Percentiles rank a stretch among this genome's conserved stretches.
phyloP scores from a whole-genome alignment of 176 grass and related monocot species.

The Avena eriantha region DNA sequence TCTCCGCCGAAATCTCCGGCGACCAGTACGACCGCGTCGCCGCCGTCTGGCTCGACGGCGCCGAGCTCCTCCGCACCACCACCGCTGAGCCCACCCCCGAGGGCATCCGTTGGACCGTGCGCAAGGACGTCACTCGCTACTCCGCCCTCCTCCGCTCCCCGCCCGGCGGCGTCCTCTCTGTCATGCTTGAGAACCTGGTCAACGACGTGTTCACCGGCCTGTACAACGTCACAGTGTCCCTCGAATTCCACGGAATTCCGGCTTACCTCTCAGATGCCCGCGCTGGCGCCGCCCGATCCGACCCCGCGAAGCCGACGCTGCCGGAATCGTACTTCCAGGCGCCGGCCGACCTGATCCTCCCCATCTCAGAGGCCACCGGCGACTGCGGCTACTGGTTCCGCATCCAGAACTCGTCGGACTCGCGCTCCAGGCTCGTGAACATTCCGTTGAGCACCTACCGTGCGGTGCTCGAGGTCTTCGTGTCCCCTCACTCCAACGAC shows the following conservation, averaged over 20 bases:
- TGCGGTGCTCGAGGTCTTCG: constrained; percentile 76
- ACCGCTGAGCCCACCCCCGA: constrained; percentile 71
- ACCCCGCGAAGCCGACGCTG: background rate
- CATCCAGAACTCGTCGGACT: constrained; percentile 66
- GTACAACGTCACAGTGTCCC: constrained; percentile 73
- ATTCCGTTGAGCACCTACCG: constrained; percentile 80
- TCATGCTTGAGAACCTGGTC: constrained; percentile 99
- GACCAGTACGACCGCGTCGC: constrained; percentile 94
- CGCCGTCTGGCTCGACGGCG: constrained; percentile 82
- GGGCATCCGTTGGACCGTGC: constrained; percentile 78
- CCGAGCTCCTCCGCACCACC: constrained; percentile 90
- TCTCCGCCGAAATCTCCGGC: constrained; percentile 65
- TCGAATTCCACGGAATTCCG: constrained; percentile 65
- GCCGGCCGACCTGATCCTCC: constrained; percentile 76
- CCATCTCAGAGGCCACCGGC: constrained; percentile 52
- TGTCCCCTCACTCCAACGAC: constrained; percentile 81
- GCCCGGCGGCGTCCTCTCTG: constrained; percentile 50
- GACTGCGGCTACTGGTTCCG: constrained; percentile 84
- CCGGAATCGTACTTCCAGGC: constrained; percentile 34
- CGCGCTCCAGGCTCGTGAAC: constrained; percentile 32
- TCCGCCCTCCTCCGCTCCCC: constrained; percentile 62
- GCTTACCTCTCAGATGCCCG: background rate
- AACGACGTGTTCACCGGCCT: constrained; percentile 75
- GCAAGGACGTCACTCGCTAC: constrained; percentile 78
- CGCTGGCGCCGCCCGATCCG: background rate